Conservation (phyloP, 495 filamentous ascomycete genomes). For the Penicilliopsis zonata region DNA sequence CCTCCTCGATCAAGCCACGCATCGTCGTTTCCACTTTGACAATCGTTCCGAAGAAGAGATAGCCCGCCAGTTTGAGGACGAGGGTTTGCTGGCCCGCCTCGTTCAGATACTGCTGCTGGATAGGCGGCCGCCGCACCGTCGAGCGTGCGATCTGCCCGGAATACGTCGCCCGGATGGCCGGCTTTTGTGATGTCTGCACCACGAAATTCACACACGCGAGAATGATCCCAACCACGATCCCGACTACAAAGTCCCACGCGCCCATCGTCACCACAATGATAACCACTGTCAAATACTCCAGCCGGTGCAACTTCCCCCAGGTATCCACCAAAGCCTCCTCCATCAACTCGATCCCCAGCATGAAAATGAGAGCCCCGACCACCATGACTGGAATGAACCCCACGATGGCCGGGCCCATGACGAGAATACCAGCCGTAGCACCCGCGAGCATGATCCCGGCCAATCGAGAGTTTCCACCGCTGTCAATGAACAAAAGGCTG, state of each 20-base stretch:
- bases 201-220: slow-evolving; percentile 84
- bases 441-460: slow-evolving; percentile 79
- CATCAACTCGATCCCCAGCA: slow-evolving; percentile 82
- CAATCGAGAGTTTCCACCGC: slow-evolving; percentile 73
- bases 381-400: slow-evolving; percentile 95
- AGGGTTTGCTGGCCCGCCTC: slow-evolving; percentile 79
- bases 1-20: slow-evolving; percentile 65
- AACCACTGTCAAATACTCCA: slow-evolving; percentile 86
- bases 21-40: slow-evolving; percentile 85
- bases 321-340: slow-evolving; percentile 80
- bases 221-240: slow-evolving; percentile 84
- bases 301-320: slow-evolving; percentile 67
- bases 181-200: slow-evolving; percentile 78
- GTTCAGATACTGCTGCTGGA: slow-evolving; percentile 75
- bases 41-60: slow-evolving; percentile 94
- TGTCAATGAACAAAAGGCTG: slow-evolving; percentile 85
- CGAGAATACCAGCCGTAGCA: slow-evolving; percentile 67
- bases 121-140: slow-evolving; percentile 80
- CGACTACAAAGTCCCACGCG: slow-evolving; percentile 86
- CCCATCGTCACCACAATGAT: slow-evolving; percentile 96
- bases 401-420: slow-evolving; percentile 75
- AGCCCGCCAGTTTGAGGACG: slow-evolving; percentile 82
- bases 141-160: slow-evolving; percentile 79
- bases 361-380: slow-evolving; percentile 87
- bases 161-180: slow-evolving; percentile 76